Base-by-base conservation (phyloP, 139 green algal species). In the Micractinium sp. region DNA sequence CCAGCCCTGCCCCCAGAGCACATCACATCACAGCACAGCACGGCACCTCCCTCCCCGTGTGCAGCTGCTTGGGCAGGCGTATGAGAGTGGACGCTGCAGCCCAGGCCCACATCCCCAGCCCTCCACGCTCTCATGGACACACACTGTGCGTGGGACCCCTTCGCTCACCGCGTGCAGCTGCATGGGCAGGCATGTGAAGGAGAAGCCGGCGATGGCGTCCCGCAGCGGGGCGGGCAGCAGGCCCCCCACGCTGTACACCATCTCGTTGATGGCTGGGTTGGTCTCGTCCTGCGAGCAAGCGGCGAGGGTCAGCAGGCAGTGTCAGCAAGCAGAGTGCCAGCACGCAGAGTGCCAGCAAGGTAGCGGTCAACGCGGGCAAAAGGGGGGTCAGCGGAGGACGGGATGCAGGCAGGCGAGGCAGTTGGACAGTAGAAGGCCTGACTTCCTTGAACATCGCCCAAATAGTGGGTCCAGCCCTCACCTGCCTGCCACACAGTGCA, bases 51-150 rank as follows among this genome's bases (percentile, higher is more conserved):
- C 77, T 71, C 60, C 95, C 79, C 35, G 93, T 91, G 80, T 95
- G 93, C 53, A 95, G 81, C 83, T 97, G 93, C 76, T 97, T 92
- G 36, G 95, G 92, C 36, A 76, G 86, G 23, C 86, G 78, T 2
- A 71, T 87, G 82, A 93, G 81, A 63, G 67, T 63, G 77, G 41
- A 75, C 3, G 71, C 3, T 36, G 31, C 23, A 20, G 7, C 23
- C 27, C 23, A 29, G 63, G 63, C 63, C 63, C 63, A 73, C 63
- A 25, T 20, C 22, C 63, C 63, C 47, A 56, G 7, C 47, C 47
- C 47, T 56, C 7, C 9, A 9, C 47, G 9, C 47, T 56, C 47
- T 9, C 47, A 56, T 5, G 9, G 5, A 56, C 47, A 56, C 47
- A 5, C 47, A 56, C 22, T 29, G 63, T 73, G 33, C 18, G 53